These are phyloP conservation scores for Phoma sp. DNA, from an alignment of 2,329 filamentous ascomycete species.

Conservation along the genomic window DNA sequence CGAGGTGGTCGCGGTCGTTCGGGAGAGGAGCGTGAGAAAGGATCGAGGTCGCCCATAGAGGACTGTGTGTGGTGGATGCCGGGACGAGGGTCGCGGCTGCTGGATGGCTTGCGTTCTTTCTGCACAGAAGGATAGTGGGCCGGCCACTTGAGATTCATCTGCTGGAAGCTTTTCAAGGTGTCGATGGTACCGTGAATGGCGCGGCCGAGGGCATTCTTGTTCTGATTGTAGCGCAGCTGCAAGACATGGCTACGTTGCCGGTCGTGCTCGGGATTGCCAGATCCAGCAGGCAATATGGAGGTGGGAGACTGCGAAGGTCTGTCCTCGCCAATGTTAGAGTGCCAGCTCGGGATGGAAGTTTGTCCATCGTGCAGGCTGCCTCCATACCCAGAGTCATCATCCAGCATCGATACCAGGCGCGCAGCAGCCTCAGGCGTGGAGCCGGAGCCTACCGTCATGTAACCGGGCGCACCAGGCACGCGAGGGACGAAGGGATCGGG, in stretches of 20 bases:
- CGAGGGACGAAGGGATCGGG: constrained; percentile 32
- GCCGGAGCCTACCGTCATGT: constrained; percentile 88
- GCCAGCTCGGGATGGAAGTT: constrained; percentile 59
- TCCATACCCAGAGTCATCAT: constrained; percentile 90
- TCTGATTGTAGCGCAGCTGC: constrained; percentile 94
- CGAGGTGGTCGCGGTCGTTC: constrained; percentile 61
- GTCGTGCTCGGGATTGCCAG: constrained; percentile 64
- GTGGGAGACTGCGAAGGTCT: constrained; percentile 63
- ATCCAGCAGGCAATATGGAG: constrained; percentile 56
- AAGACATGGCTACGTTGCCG: constrained; percentile 79
- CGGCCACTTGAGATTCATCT: constrained; percentile 91
- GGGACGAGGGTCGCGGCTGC: constrained; percentile 62
- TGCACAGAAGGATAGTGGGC: constrained; percentile 91
- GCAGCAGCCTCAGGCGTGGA: constrained; percentile 81
- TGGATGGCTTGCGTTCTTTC: constrained; percentile 49
- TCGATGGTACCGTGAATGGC: constrained; percentile 88
- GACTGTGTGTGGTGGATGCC: constrained; percentile 69
- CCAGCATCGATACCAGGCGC: constrained; percentile 79
- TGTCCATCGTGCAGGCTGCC: constrained; percentile 74
- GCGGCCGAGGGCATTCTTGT: constrained; percentile 82
- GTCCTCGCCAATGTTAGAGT: constrained; percentile 63
- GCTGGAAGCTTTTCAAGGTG: constrained; percentile 79
- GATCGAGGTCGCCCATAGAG: constrained; percentile 58
- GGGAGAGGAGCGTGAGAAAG: constrained; percentile 45
- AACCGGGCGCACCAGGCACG: constrained; percentile 61